phyloP scores from a whole-genome alignment of 2,329 filamentous ascomycete genomes.

The Aureobasidium pullulans region DNA sequence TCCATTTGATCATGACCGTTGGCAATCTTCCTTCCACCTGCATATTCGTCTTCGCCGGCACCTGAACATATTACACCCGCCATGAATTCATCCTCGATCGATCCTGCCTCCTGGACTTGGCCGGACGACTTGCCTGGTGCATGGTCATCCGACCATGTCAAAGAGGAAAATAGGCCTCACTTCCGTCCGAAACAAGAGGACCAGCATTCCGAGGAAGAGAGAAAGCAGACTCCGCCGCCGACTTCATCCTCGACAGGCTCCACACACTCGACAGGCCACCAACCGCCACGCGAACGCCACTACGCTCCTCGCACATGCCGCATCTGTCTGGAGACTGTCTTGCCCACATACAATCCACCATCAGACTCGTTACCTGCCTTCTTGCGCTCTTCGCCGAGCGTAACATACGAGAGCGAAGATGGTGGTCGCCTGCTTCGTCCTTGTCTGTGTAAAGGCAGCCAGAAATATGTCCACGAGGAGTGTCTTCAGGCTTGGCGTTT shows the following conservation, averaged over 20 bases:
- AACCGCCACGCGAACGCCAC: slow-evolving; percentile 21
- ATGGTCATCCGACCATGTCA: slow-evolving; percentile 16
- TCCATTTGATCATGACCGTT: slow-evolving; percentile 5
- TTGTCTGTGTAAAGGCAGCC: slow-evolving; percentile 87
- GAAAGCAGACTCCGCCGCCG: background rate
- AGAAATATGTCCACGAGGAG: slow-evolving; percentile 88
- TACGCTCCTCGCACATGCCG: slow-evolving; percentile 74
- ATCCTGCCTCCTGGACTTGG: slow-evolving; percentile 36
- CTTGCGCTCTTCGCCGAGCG: slow-evolving; percentile 46
- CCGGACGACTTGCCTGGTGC: slow-evolving; percentile 36
- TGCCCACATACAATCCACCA: slow-evolving; percentile 47
- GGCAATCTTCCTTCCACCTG: background rate
- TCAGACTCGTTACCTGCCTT: slow-evolving; percentile 47
- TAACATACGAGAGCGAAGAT: slow-evolving; percentile 67
- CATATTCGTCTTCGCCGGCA: background rate
- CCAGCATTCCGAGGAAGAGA: background rate
- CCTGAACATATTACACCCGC: background rate
- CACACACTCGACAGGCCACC: background rate
- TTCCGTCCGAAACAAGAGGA: slow-evolving; percentile 10
- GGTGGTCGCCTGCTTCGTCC: slow-evolving; percentile 76
- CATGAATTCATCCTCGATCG: slow-evolving; percentile 36
- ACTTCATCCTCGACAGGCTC: background rate
- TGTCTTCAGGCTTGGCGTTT: slow-evolving; percentile 80
- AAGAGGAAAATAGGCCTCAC: background rate
- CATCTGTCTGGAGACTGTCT: slow-evolving; percentile 74